These are phyloP conservation scores for Cochlearia excelsa DNA, from an alignment of 345 rosid genomes.

Conservation along the genomic window DNA sequence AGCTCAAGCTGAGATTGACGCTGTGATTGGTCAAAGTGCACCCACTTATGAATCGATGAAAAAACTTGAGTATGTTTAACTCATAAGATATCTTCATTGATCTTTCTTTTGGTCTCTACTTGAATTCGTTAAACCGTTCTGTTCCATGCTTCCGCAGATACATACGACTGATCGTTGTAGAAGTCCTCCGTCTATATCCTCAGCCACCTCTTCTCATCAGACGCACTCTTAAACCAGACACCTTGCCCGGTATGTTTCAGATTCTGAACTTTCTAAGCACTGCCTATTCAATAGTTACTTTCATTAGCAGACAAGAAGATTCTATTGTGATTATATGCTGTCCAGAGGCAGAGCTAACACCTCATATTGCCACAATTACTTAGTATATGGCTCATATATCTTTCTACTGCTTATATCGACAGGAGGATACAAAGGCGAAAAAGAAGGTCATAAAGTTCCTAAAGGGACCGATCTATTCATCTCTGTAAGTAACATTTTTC, in stretches of 20 bases:
- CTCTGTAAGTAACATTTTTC: conserved; percentile 53
- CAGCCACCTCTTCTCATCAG: conserved; percentile 91
- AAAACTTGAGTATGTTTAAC: conserved; percentile 63
- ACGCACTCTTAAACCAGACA: conserved; percentile 67
- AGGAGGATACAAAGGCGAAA: conserved; percentile 85
- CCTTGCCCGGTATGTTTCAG: conserved; percentile 61
- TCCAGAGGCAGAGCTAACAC: conserved; percentile 2
- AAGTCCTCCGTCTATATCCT: conserved; percentile 89
- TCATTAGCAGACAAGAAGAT: neutral
- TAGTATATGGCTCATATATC: conserved; percentile 1
- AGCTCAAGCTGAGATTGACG: conserved; percentile 87
- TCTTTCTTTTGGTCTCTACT: neutral
- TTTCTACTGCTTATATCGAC: conserved; percentile 19
- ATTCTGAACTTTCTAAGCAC: neutral
- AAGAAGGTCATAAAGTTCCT: conserved; percentile 68
- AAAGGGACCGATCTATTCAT: conserved; percentile 85
- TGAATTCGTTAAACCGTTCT: neutral
- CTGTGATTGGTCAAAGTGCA: conserved; percentile 58
- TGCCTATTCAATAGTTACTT: neutral
- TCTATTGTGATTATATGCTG: neutral
- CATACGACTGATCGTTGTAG: conserved; percentile 72
- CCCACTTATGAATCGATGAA: conserved; percentile 69
- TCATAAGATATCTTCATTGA: conserved; percentile 6
- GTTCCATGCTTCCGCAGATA: conserved; percentile 45
- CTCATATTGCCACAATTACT: neutral